Percentiles rank a stretch among this genome's conserved stretches.
Conservation (phyloP, 2,329 filamentous ascomycete genomes). For the Pseudogymnoascus sp. region DNA sequence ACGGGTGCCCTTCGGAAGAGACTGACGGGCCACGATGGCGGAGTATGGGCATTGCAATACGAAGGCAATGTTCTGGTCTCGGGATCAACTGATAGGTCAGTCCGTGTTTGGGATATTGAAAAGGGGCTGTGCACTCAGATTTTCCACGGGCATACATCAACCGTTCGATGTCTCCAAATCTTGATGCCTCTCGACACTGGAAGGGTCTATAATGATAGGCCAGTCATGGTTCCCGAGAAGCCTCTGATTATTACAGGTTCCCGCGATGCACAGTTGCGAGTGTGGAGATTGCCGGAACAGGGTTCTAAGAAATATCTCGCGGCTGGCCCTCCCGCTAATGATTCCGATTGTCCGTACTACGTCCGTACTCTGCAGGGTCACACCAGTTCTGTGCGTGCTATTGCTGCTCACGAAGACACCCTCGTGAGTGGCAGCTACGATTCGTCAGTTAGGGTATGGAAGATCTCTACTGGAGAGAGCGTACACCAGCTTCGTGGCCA, state of each 20-base stretch:
- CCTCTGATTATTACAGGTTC: constrained; percentile 96
- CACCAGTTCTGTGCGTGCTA: constrained; percentile 88
- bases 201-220: constrained; percentile 60
- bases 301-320: constrained; percentile 74
- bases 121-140: constrained; percentile 87
- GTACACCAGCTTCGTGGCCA: constrained; percentile 81
- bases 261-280: constrained; percentile 83
- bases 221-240: constrained; percentile 86
- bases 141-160: constrained; percentile 96
- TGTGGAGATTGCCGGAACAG: constrained; percentile 85
- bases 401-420: constrained; percentile 89
- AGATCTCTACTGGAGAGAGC: constrained; percentile 88
- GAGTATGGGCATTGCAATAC: constrained; percentile 96
- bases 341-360: constrained; percentile 87
- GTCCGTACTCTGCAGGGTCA: constrained; percentile 81
- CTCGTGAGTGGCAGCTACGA: constrained; percentile 98
- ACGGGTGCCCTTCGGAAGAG: constrained; percentile 78
- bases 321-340: constrained; percentile 64
- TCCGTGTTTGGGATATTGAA: constrained; percentile 99
- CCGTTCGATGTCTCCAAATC: constrained; percentile 91
- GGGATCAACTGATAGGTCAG: constrained; percentile 89
- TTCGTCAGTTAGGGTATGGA: constrained; percentile 91
- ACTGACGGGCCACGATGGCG: constrained; percentile 89
- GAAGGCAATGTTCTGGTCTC: constrained; percentile 92
- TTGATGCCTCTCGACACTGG: constrained; percentile 78